phyloP scores from a whole-genome alignment of 2,329 filamentous ascomycete genomes.

The Fusarium circinatum region DNA sequence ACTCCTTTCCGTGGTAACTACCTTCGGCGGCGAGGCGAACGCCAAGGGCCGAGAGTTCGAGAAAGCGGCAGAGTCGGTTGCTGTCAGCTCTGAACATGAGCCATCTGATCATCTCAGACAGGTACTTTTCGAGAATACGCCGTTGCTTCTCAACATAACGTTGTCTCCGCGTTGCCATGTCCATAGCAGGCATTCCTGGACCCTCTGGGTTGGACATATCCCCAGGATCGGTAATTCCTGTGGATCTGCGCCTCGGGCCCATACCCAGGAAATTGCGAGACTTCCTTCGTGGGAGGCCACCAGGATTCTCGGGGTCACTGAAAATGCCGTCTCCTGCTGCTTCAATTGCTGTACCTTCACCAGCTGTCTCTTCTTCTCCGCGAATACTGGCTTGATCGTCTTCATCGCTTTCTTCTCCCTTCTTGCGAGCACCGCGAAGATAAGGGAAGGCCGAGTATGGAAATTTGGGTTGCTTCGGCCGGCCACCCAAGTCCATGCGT shows the following conservation, averaged over 20 bases:
- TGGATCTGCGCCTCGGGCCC: slow-evolving; percentile 59
- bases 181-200: slow-evolving; percentile 61
- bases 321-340: slow-evolving; percentile 66
- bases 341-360: slow-evolving; percentile 68
- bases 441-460: slow-evolving; percentile 91
- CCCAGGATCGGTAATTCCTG: slow-evolving; percentile 58
- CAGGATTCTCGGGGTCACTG: slow-evolving; percentile 49
- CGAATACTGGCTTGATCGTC: slow-evolving; percentile 63
- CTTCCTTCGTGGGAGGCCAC: slow-evolving; percentile 55
- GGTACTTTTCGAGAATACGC: slow-evolving; percentile 85
- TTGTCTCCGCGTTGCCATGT: slow-evolving; percentile 55
- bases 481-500: slow-evolving; percentile 70
- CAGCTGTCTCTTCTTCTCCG: slow-evolving; percentile 59
- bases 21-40: slow-evolving; percentile 94
- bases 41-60: slow-evolving; percentile 93
- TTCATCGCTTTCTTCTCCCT: slow-evolving; percentile 83
- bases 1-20: slow-evolving; percentile 98
- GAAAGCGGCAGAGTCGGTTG: slow-evolving; percentile 93
- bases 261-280: slow-evolving; percentile 66
- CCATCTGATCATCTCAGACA: slow-evolving; percentile 94
- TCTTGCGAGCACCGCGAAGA: slow-evolving; percentile 79
- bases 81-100: slow-evolving; percentile 97
- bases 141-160: slow-evolving; percentile 85
- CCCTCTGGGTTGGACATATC: slow-evolving; percentile 56
- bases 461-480: slow-evolving; percentile 87